A percentile compares a stretch with the other conserved stretches of the same genome.
These are phyloP conservation scores for Fusarium subtropicale DNA, from an alignment of 2,329 filamentous ascomycete species.

Conservation along the genomic window DNA sequence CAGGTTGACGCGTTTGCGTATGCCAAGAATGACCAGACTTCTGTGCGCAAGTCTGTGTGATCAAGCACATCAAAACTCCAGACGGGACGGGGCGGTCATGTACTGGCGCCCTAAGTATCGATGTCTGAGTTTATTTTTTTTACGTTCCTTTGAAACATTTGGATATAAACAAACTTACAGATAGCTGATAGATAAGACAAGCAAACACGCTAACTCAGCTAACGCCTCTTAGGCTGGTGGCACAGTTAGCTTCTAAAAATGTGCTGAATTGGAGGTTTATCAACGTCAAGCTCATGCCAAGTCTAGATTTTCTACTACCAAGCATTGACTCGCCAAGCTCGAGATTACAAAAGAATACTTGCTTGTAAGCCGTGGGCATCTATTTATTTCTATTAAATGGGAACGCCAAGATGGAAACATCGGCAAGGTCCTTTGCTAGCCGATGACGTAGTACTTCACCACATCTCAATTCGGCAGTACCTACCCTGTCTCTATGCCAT, in stretches of 20 bases:
- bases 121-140: neutral
- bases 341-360: conserved; percentile 21
- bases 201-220: conserved; percentile 19
- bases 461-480: conserved; percentile 5
- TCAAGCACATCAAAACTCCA: neutral
- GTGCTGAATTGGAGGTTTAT: neutral
- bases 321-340: conserved; percentile 33
- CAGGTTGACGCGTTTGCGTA: conserved; percentile 33
- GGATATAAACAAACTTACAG: conserved; percentile 9
- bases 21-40: conserved; percentile 20
- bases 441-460: conserved; percentile 44
- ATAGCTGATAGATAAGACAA: neutral
- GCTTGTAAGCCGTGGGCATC: conserved; percentile 19
- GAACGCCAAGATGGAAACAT: conserved; percentile 43
- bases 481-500: conserved; percentile 12
- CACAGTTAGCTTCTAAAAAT: conserved; percentile 13
- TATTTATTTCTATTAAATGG: conserved; percentile 26
- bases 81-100: neutral
- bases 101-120: neutral
- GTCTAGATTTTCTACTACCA: conserved; percentile 13
- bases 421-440: conserved; percentile 36
- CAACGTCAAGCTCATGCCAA: conserved; percentile 21
- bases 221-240: conserved; percentile 23
- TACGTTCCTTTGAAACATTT: neutral
- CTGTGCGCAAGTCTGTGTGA: conserved; percentile 9